Evolutionary conservation across 371 early-diverging fungal genomes (phyloP), one percentile per base, ranked within the genome.

Genomic region (Lichtheimia hyalospora): DNA sequence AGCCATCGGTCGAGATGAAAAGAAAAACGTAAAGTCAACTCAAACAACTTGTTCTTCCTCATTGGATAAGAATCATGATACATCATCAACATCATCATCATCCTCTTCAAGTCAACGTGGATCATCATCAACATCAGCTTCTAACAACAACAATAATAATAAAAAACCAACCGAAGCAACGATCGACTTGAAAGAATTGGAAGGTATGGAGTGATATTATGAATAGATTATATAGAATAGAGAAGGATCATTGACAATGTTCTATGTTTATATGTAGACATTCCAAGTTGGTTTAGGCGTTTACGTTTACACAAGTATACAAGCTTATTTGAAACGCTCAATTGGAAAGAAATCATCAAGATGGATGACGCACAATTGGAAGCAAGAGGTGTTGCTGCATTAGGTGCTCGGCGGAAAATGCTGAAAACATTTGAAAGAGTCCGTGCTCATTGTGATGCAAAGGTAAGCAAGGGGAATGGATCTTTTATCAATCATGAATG

Each of bases 391-490:
- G 96, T 98, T 13, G 84, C 91, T 12, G 97, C 97, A 34, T 83
- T 96, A 61, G 97, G 97, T 40, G 98, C 97, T 7, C 86, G 98
- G 54, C 85, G 95, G 60, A 98, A 98, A 74, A 91, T 98, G 90
- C 76, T 96, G 54, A 96, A 95, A 70, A 94, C 95, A 21, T 98
- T 98, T 81, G 96, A 95, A 63, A 79, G 87, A 20, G 84, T 98
- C 44, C 81, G 83, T 52, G 60, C 67, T 7, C 77, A 81, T 50
- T 81, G 81, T 62, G 74, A 75, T 39, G 70, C 64, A 21, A 77
- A 77, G 52, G 81, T 81, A 72, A 72, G 81, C 68, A 13, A 13
- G 15, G n/a, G n/a, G 3, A 14, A n/a, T n/a, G 12, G n/a, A 5
- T 52, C 25, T 12, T 25, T 51, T 16, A 27, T 40, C 21, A 5